phyloP scores from a whole-genome alignment of 2,329 filamentous ascomycete species.

The Penicillium sp. region DNA sequence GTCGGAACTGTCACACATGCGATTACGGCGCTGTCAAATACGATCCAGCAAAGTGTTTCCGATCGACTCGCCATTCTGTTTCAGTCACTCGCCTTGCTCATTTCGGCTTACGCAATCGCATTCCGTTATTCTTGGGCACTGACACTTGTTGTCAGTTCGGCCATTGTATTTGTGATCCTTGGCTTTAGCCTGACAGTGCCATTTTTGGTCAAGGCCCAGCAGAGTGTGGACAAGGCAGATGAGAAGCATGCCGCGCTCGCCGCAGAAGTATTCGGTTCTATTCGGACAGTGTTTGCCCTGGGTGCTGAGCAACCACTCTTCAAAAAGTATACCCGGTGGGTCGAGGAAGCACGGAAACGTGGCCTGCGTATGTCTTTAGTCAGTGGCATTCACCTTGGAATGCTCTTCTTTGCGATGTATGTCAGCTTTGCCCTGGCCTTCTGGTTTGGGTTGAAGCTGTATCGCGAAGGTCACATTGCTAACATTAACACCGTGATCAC shows the following conservation, averaged over 20 bases:
- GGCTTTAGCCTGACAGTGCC: constrained; percentile 33
- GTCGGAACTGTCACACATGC: constrained; percentile 50
- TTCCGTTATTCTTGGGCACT: constrained; percentile 53
- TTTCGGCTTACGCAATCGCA: constrained; percentile 50
- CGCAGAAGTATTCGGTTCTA: constrained; percentile 41
- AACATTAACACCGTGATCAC: constrained; percentile 37
- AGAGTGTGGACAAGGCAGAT: constrained; percentile 37
- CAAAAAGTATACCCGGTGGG: constrained; percentile 35
- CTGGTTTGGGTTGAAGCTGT: constrained; percentile 38
- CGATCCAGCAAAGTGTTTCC: constrained; percentile 54
- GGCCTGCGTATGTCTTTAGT: constrained; percentile 28
- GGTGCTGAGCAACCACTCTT: constrained; percentile 40
- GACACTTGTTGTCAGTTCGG: constrained; percentile 50
- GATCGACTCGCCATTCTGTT: constrained; percentile 49
- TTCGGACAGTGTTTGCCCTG: constrained; percentile 45
- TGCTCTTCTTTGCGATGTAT: constrained; percentile 38
- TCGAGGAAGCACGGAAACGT: constrained; percentile 35
- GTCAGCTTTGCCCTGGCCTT: constrained; percentile 35
- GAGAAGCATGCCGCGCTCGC: constrained; percentile 38
- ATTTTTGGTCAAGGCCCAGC: constrained; percentile 30
- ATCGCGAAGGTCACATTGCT: constrained; percentile 30
- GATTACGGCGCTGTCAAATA: constrained; percentile 53
- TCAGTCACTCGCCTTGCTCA: constrained; percentile 40
- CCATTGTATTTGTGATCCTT: constrained; percentile 43
- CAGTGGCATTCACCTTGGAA: constrained; percentile 31